Base-by-base conservation (phyloP, 2,329 filamentous ascomycete genomes). In the Trichoderma sp. region DNA sequence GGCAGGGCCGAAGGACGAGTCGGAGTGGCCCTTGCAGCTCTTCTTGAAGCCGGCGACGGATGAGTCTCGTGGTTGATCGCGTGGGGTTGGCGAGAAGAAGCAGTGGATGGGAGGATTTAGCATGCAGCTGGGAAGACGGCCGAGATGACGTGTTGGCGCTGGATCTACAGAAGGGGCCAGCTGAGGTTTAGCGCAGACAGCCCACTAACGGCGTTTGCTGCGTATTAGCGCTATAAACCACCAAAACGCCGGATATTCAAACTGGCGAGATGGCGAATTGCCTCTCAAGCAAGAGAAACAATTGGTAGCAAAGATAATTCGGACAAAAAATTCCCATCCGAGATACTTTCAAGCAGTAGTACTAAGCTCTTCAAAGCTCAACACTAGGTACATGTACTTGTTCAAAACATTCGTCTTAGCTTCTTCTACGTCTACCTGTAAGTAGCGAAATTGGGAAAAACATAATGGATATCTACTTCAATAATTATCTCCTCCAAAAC, bases 1-100 rank as follows among this genome's bases (percentile, higher is more conserved):
- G 28, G 71, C 32, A 24, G 70, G 73, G 73, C 70, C 71, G 69
- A 70, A 70, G 69, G 7, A 18, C 51, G 37, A 60, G 64, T 18
- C n/a, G 10, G 26, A 34, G 46, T 14, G 14, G 14, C 61, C 51
- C 63, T 26, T 52, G 16, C 14, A 28, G 63, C 54, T 64, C 43
- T 61, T 66, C 39, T 59, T 52, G 59, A 66, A 59, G 68, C 69
- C 70, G 59, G 3, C 7, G 39, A n/a, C 6, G 39, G 34, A 55
- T 43, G 46, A 10, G 54, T 30, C 32, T 52, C 26, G 61, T 49
- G 58, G 69, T 34, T 59, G 54, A 32, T 59, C 32, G 70, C 66
- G 14, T 39, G 58, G 49, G 64, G 11, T 26, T 59, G 52, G 59
- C 5, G 26, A 30, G 58, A 32, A 39, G 14, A 39, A 39, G 37